Percentiles rank a stretch among this genome's conserved stretches.
These are phyloP conservation scores for Colletotrichum simmondsii DNA, from an alignment of 2,329 filamentous ascomycete species.

Conservation along the genomic window DNA sequence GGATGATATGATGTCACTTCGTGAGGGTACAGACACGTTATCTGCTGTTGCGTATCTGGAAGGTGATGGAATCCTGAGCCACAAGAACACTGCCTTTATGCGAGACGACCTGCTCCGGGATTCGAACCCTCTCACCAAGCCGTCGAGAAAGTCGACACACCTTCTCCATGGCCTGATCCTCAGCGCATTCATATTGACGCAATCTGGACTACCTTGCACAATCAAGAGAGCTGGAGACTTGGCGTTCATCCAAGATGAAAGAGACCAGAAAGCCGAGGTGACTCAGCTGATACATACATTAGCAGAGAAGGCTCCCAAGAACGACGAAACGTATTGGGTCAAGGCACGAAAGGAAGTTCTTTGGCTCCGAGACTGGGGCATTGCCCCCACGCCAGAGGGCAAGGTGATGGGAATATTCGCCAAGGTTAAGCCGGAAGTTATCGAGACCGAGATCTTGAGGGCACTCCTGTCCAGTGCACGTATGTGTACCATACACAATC, in stretches of 20 bases:
- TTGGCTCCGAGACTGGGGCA: slow-evolving; percentile 81
- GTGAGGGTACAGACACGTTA: slow-evolving; percentile 58
- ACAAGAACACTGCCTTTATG: slow-evolving; percentile 56
- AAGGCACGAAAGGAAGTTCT: slow-evolving; percentile 71
- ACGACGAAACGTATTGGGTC: slow-evolving; percentile 73
- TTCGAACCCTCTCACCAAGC: slow-evolving; percentile 73
- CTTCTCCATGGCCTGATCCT: slow-evolving; percentile 73
- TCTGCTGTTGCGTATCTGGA: slow-evolving; percentile 45
- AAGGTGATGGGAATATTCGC: slow-evolving; percentile 72
- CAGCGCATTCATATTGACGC: slow-evolving; percentile 67
- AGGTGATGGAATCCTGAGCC: slow-evolving; percentile 46
- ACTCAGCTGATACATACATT: slow-evolving; percentile 68
- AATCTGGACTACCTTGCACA: slow-evolving; percentile 59
- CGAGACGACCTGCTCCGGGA: slow-evolving; percentile 65
- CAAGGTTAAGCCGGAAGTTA: slow-evolving; percentile 65
- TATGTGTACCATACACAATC: slow-evolving; percentile 50
- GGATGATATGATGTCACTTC: slow-evolving; percentile 64
- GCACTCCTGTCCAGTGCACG: slow-evolving; percentile 70
- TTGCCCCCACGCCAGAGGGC: slow-evolving; percentile 49
- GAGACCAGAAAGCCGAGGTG: slow-evolving; percentile 72
- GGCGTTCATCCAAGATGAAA: slow-evolving; percentile 69
- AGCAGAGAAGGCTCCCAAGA: slow-evolving; percentile 60
- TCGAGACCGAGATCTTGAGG: slow-evolving; percentile 80
- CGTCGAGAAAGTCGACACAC: slow-evolving; percentile 63
- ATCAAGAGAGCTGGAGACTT: slow-evolving; percentile 70